Percentiles rank a stretch among this genome's conserved stretches.
phyloP scores from a whole-genome alignment of 2,329 filamentous ascomycete genomes.

The Monilinia fructicola region DNA sequence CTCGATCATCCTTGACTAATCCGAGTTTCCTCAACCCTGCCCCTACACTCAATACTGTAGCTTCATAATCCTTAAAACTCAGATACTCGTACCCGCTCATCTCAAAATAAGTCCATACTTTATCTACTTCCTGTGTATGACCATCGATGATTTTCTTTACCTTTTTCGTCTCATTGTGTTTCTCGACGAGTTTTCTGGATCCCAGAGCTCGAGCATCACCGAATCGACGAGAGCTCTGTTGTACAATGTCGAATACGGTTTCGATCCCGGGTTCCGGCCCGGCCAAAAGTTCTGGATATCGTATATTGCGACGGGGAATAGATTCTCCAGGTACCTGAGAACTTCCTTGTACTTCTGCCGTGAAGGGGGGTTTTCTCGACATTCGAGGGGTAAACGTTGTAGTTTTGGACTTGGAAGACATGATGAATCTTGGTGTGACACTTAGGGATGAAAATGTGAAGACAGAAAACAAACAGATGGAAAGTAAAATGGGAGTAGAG shows the following conservation, averaged over 20 bases:
- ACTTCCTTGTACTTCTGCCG: constrained; percentile 57
- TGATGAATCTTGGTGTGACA: not conserved
- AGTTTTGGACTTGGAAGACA: constrained; percentile 9
- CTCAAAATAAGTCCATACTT: constrained; percentile 88
- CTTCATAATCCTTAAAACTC: constrained; percentile 76
- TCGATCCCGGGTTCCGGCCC: constrained; percentile 46
- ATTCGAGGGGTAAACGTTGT: constrained; percentile 26
- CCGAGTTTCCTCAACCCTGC: constrained; percentile 72
- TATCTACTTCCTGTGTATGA: constrained; percentile 75
- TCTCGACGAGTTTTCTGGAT: constrained; percentile 70
- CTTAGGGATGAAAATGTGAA: not conserved
- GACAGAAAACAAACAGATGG: not conserved
- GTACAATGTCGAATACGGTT: constrained; percentile 76
- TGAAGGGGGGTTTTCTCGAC: constrained; percentile 53
- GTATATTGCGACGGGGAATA: constrained; percentile 59
- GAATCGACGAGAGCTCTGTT: constrained; percentile 62
- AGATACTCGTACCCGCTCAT: constrained; percentile 75
- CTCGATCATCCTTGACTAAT: constrained; percentile 63
- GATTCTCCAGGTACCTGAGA: constrained; percentile 62
- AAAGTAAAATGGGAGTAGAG: not conserved
- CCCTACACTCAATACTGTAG: constrained; percentile 65
- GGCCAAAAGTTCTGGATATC: constrained; percentile 48
- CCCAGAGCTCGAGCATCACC: constrained; percentile 67
- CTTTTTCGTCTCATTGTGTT: constrained; percentile 82
- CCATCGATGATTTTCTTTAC: constrained; percentile 86